Evolutionary conservation across 495 filamentous ascomycete genomes (phyloP).

Genomic region (Aspergillus avenaceus): DNA sequence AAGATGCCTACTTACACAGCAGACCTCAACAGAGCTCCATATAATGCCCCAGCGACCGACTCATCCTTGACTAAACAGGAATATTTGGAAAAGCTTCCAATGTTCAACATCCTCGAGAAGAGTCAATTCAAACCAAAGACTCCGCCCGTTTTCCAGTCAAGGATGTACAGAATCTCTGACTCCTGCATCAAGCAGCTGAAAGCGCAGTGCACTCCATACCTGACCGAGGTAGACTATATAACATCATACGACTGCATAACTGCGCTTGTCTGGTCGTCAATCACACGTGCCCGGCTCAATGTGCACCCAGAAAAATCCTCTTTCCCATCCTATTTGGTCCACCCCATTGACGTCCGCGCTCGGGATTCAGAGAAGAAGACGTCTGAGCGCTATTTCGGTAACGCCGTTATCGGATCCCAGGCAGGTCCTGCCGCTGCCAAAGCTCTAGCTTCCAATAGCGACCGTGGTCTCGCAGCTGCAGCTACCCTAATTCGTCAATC

Average conservation of each 20-base stretch:
- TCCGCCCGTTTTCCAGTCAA: constrained; percentile 3
- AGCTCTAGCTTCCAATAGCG: constrained; percentile 5
- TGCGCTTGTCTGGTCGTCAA: constrained; percentile 20
- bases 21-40: constrained; percentile 19
- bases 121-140: constrained; percentile 11
- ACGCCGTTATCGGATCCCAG: constrained; percentile 14
- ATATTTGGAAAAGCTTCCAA: constrained; percentile 6
- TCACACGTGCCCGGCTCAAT: constrained; percentile 15
- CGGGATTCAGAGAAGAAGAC: constrained; percentile 17
- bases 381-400: constrained; percentile 22
- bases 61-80: constrained; percentile 8
- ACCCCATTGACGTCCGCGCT: constrained; percentile 22
- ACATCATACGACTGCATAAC: constrained; percentile 25
- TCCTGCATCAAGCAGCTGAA: constrained; percentile 14
- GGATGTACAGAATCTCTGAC: constrained; percentile 18
- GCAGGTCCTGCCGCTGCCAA: constrained; percentile 12
- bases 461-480: constrained; percentile 11
- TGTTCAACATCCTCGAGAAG: constrained; percentile 17
- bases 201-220: constrained; percentile 6
- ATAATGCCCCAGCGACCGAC: constrained; percentile 8
- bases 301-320: constrained; percentile 13
- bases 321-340: constrained; percentile 9
- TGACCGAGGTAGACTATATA: constrained; percentile 17
- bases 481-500: constrained; percentile 20
- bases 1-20: constrained; percentile 14